Evolutionary conservation across 106 monocot genomes (phyloP).

Genomic region (Platanthera guangdongensis): DNA sequence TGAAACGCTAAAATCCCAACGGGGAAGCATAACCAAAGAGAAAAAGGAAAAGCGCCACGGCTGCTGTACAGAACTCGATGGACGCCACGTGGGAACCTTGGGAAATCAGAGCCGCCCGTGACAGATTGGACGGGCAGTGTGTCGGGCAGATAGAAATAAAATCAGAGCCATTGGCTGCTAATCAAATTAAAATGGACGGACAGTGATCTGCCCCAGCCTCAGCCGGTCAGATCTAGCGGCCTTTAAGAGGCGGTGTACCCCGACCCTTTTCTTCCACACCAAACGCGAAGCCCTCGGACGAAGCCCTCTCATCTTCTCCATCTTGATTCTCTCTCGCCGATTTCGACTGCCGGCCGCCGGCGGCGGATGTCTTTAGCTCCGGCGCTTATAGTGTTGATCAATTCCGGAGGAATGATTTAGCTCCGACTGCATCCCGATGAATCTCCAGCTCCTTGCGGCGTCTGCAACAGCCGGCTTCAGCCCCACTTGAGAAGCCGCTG

Average conservation of each 20-base stretch:
- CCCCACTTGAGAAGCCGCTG: slow-evolving; percentile 18
- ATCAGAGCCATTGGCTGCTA: slow-evolving; percentile 24
- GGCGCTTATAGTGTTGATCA: background rate
- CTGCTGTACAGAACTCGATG: slow-evolving; percentile 3
- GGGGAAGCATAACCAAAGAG: background rate
- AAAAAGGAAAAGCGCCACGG: background rate
- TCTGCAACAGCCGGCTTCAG: slow-evolving; percentile 5
- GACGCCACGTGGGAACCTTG: slow-evolving; percentile 15
- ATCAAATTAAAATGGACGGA: slow-evolving; percentile 11
- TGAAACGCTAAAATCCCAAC: slow-evolving; percentile 6
- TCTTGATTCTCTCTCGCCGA: slow-evolving; percentile 1
- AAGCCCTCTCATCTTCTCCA: slow-evolving; percentile 4
- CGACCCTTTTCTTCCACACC: slow-evolving; percentile 17
- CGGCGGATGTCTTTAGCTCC: background rate
- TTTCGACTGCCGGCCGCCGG: too few species aligned
- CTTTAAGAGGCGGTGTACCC: slow-evolving; percentile 40
- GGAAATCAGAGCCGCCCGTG: slow-evolving; percentile 35
- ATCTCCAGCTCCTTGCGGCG: background rate
- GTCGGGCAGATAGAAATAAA: slow-evolving; percentile 1
- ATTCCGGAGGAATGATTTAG: background rate
- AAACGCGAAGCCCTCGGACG: background rate
- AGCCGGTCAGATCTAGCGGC: slow-evolving; percentile 40
- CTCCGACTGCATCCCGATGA: background rate
- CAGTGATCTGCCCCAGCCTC: slow-evolving; percentile 4
- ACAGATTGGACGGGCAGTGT: slow-evolving; percentile 35